Percentiles rank a stretch among this genome's conserved stretches.
Conservation (phyloP, 2,329 filamentous ascomycete species). For the Bimuria novae-zelandiae region DNA sequence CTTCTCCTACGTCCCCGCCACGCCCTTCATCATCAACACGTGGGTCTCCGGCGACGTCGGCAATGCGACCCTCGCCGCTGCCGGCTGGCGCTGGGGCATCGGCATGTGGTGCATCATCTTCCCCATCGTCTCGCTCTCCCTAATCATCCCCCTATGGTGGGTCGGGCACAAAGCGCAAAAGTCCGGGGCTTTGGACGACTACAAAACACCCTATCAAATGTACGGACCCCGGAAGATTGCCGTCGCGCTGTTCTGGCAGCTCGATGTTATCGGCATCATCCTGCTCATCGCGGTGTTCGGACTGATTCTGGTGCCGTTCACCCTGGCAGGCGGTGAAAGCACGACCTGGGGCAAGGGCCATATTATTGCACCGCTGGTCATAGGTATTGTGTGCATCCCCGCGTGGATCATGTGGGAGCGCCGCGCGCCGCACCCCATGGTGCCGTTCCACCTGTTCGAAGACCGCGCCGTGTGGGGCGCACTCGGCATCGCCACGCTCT, state of each 20-base stretch:
- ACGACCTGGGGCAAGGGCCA: constrained; percentile 57
- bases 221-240: constrained; percentile 46
- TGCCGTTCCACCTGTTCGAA: constrained; percentile 65
- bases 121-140: constrained; percentile 59
- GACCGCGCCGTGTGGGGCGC: constrained; percentile 69
- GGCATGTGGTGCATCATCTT: constrained; percentile 67
- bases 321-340: constrained; percentile 57
- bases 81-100: constrained; percentile 64
- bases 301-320: constrained; percentile 57
- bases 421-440: constrained; percentile 56
- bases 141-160: constrained; percentile 58
- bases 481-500: constrained; percentile 58
- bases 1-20: constrained; percentile 61
- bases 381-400: constrained; percentile 57
- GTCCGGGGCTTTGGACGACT: constrained; percentile 53
- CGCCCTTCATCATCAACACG: constrained; percentile 53
- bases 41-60: constrained; percentile 67
- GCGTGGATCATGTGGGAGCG: constrained; percentile 61
- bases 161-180: constrained; percentile 59
- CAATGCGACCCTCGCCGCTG: constrained; percentile 53
- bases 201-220: constrained; percentile 51
- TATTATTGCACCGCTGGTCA: constrained; percentile 56
- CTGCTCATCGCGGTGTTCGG: constrained; percentile 54
- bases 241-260: constrained; percentile 59
- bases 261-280: constrained; percentile 58